These are phyloP conservation scores for Atkinsonella hypoxylon DNA, from an alignment of 2,329 filamentous ascomycete species.

Conservation along the genomic window DNA sequence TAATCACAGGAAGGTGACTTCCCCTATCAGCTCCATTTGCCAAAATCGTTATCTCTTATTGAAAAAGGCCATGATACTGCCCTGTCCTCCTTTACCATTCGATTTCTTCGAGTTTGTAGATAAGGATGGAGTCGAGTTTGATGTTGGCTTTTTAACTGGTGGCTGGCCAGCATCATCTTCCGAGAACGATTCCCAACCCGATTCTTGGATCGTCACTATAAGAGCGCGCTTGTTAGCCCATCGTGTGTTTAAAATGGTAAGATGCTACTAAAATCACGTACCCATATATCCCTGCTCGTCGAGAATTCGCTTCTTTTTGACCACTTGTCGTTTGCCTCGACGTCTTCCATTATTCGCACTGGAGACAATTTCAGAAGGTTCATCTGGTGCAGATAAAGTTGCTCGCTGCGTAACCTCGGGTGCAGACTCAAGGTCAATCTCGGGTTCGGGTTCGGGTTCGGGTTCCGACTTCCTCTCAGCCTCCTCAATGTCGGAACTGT, in stretches of 20 bases:
- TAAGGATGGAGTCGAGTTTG: slow-evolving; percentile 30
- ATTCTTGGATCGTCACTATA: slow-evolving; percentile 73
- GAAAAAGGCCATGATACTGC: slow-evolving; percentile 89
- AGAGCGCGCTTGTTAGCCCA: background rate
- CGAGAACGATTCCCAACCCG: slow-evolving; percentile 84
- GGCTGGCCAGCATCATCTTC: slow-evolving; percentile 62
- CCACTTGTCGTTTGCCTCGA: slow-evolving; percentile 65
- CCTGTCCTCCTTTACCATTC: slow-evolving; percentile 49
- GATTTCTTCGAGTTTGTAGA: slow-evolving; percentile 44
- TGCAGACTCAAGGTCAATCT: slow-evolving; percentile 22
- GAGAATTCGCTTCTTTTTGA: slow-evolving; percentile 77
- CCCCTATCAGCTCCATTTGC: background rate
- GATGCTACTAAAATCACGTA: slow-evolving; percentile 28
- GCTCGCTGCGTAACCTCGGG: slow-evolving; percentile 20
- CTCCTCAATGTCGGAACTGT: slow-evolving; percentile 27
- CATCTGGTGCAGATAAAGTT: slow-evolving; percentile 26
- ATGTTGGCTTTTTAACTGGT: slow-evolving; percentile 40
- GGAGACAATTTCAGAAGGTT: slow-evolving; percentile 39
- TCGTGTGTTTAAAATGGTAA: background rate
- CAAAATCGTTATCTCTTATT: slow-evolving; percentile 52
- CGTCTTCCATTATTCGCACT: slow-evolving; percentile 49
- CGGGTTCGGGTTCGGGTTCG: slow-evolving; percentile 25
- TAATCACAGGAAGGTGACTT: too few species aligned
- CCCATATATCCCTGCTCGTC: slow-evolving; percentile 86
- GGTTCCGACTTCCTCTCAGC: slow-evolving; percentile 22